Conservation (phyloP, 345 rosid species). For the Geranium rotundifolium region DNA sequence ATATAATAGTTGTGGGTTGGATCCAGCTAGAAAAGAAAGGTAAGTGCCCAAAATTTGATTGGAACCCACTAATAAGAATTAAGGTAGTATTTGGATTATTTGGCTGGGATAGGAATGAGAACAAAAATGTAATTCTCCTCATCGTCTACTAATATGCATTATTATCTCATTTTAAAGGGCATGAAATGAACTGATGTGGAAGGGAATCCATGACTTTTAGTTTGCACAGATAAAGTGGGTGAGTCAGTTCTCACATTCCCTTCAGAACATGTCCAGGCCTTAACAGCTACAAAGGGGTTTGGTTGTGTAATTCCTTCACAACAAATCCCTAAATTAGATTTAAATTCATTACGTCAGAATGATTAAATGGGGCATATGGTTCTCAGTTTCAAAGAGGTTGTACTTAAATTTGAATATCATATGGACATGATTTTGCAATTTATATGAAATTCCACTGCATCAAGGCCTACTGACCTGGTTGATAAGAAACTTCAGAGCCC, state of each 20-base stretch:
- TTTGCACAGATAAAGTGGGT: neutral
- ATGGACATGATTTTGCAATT: neutral
- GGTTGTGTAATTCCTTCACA: too few species aligned
- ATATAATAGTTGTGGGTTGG: neutral
- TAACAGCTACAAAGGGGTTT: neutral
- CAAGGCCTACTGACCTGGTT: conserved; percentile 29
- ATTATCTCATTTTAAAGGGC: neutral
- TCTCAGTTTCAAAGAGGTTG: neutral
- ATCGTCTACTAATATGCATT: neutral
- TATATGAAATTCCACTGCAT: neutral
- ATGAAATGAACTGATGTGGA: neutral
- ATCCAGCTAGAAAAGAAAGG: neutral
- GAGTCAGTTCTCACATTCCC: neutral
- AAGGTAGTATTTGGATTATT: too few species aligned
- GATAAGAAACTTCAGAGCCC: conserved; percentile 84
- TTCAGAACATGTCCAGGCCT: neutral
- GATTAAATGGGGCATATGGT: too few species aligned
- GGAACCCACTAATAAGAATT: neutral
- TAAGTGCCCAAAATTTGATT: neutral
- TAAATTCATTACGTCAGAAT: too few species aligned
- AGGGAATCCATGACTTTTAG: neutral
- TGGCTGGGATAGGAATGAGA: neutral
- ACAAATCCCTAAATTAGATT: too few species aligned
- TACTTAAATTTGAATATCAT: neutral
- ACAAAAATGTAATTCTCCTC: neutral